Conservation (phyloP, 495 filamentous ascomycete genomes). For the Podospora conica region DNA sequence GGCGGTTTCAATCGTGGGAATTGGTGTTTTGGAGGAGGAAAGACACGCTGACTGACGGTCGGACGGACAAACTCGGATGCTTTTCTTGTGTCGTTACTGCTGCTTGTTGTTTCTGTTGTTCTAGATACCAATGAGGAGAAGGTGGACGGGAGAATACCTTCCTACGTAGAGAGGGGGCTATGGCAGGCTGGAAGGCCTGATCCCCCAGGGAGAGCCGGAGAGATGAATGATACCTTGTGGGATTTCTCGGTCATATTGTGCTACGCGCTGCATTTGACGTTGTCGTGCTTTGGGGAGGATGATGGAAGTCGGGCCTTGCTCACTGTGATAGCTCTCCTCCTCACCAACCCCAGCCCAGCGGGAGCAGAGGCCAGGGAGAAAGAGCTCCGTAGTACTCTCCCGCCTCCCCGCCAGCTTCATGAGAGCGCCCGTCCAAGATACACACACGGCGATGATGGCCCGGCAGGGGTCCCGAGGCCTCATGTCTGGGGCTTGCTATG, state of each 20-base stretch:
- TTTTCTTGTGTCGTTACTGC: background rate
- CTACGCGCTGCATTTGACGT: background rate
- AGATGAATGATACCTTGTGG: background rate
- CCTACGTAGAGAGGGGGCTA: background rate
- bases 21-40: background rate
- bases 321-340: too few relatives aligned
- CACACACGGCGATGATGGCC: too few relatives aligned
- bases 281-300: background rate
- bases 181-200: background rate
- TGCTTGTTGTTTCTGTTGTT: background rate
- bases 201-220: background rate
- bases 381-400: too few relatives aligned
- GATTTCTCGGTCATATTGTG: background rate
- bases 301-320: too few relatives aligned
- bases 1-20: background rate
- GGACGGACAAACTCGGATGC: background rate
- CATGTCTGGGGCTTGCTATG: too few relatives aligned
- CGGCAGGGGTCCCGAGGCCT: too few relatives aligned
- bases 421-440: too few relatives aligned
- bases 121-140: background rate
- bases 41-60: background rate
- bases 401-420: too few relatives aligned
- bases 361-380: too few relatives aligned
- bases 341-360: too few relatives aligned
- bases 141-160: background rate